A percentile compares a stretch with the other conserved stretches of the same genome.
phyloP scores from a whole-genome alignment of 768 basidiomycete genomes.

The Suillus decipiens region DNA sequence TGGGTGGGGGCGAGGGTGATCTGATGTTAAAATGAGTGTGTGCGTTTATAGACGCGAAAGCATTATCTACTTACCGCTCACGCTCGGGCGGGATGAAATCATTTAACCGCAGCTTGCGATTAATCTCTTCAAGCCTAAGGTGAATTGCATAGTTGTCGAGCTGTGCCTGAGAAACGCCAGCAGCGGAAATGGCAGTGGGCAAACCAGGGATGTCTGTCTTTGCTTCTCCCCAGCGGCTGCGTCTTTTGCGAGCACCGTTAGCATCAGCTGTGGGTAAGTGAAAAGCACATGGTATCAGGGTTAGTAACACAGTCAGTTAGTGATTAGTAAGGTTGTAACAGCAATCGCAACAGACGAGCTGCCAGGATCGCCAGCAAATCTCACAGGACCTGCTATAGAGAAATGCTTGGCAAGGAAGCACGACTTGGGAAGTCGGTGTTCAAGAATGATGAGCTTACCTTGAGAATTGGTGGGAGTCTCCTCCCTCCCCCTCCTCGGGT shows the following conservation, averaged over 20 bases:
- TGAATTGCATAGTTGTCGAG: conserved; percentile 98
- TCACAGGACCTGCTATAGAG: conserved; percentile 10
- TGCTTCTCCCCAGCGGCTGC: conserved; percentile 97
- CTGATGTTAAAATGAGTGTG: conserved; percentile 40
- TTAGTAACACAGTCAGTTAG: conserved; percentile 54
- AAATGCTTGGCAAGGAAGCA: conserved; percentile 31
- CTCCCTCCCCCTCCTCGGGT: conserved; percentile 66
- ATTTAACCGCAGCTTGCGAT: conserved; percentile 89
- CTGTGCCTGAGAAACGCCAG: conserved; percentile 93
- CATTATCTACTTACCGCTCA: conserved; percentile 63
- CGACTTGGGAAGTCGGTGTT: conserved; percentile 39
- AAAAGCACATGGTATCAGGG: conserved; percentile 44
- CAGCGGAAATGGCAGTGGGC: conserved; percentile 91
- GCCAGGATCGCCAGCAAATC: conserved; percentile 7
- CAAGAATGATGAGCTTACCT: conserved; percentile 63
- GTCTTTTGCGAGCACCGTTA: conserved; percentile 90
- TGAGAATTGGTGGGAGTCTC: conserved; percentile 68
- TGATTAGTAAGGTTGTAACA: conserved; percentile 36
- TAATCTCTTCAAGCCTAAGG: conserved; percentile 95
- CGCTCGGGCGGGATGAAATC: conserved; percentile 96
- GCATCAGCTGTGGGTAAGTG: conserved; percentile 64
- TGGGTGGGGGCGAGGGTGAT: conserved; percentile 95
- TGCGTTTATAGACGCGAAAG: background rate
- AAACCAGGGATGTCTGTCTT: conserved; percentile 90
- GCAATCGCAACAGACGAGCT: conserved; percentile 10